Conservation (phyloP, 73 alveolate species). For the Paraurostyla sp. region DNA sequence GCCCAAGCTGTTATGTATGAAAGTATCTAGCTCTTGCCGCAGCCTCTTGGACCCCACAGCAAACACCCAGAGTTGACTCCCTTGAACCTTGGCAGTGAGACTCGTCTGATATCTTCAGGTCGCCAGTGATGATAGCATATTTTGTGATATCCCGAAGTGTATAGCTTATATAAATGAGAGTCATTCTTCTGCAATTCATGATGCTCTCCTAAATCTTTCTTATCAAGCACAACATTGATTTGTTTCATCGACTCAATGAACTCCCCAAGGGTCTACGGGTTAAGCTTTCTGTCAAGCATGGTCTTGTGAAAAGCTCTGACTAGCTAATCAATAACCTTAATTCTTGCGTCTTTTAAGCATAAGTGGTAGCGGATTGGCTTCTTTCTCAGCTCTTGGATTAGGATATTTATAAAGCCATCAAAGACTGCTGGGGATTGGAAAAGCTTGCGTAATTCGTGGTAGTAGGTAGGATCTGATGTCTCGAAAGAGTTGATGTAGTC, state of each 20-base stretch:
- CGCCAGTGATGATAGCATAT: constrained; percentile 73
- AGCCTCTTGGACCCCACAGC: constrained; percentile 78
- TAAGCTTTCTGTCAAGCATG: constrained; percentile 32
- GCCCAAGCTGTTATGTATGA: constrained; percentile 84
- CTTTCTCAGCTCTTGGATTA: constrained; percentile 66
- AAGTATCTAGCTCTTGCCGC: constrained; percentile 79
- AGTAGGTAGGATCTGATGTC: background rate
- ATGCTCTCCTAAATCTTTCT: constrained; percentile 15
- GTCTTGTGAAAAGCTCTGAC: background rate
- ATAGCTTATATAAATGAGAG: constrained; percentile 55
- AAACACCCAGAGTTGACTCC: constrained; percentile 73
- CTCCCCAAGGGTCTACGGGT: constrained; percentile 47
- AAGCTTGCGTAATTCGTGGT: background rate
- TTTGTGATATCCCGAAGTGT: constrained; percentile 66
- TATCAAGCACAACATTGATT: constrained; percentile 20
- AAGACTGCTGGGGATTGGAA: constrained; percentile 68
- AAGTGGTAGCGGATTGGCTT: constrained; percentile 72
- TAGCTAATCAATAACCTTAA: constrained; percentile 46
- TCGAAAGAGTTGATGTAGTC: constrained; percentile 35
- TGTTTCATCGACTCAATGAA: constrained; percentile 37
- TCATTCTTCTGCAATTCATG: constrained; percentile 44
- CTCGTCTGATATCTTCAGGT: constrained; percentile 76
- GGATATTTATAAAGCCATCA: constrained; percentile 63
- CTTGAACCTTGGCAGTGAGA: constrained; percentile 53
- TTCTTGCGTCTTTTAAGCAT: constrained; percentile 61